Percentiles rank a stretch among this genome's conserved stretches.
phyloP scores from a whole-genome alignment of 106 monocot genomes.

The Apostasia ramifera region DNA sequence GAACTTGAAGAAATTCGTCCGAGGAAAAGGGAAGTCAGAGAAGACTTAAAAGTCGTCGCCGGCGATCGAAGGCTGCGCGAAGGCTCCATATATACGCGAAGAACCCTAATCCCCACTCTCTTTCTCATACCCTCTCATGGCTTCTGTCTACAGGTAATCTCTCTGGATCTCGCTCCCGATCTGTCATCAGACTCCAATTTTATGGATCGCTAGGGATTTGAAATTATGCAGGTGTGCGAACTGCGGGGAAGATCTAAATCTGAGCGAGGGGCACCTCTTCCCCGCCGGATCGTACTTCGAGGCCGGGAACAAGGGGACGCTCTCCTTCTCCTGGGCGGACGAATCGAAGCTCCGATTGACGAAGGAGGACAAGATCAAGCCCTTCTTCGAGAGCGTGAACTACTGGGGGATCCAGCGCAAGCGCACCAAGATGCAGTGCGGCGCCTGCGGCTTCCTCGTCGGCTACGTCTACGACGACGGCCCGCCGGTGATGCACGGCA shows the following conservation, averaged over 20 bases:
- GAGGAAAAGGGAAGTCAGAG: too few relatives aligned
- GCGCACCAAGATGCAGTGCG: slow-evolving; percentile 66
- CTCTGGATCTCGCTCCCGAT: not conserved
- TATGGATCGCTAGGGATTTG: not conserved
- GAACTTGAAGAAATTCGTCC: too few relatives aligned
- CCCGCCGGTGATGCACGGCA: slow-evolving; percentile 69
- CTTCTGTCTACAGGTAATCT: slow-evolving; percentile 7
- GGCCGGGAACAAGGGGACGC: slow-evolving; percentile 82
- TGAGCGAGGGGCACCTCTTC: slow-evolving; percentile 48
- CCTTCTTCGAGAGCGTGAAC: slow-evolving; percentile 89
- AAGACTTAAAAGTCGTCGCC: too few relatives aligned
- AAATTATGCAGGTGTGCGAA: slow-evolving; percentile 26
- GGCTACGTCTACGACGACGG: slow-evolving; percentile 92
- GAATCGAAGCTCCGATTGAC: slow-evolving; percentile 66
- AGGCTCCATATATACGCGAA: too few relatives aligned
- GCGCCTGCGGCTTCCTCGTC: slow-evolving; percentile 57
- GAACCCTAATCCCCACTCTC: not conserved
- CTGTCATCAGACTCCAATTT: not conserved
- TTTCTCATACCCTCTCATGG: not conserved
- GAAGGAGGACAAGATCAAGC: slow-evolving; percentile 67
- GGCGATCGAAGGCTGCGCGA: too few relatives aligned
- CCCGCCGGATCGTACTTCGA: slow-evolving; percentile 84
- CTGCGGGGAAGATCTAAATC: slow-evolving; percentile 78
- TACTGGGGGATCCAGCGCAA: slow-evolving; percentile 95
- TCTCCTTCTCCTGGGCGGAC: slow-evolving; percentile 90